Conservation (phyloP, 768 basidiomycete species). For the Pholiota molesta region DNA sequence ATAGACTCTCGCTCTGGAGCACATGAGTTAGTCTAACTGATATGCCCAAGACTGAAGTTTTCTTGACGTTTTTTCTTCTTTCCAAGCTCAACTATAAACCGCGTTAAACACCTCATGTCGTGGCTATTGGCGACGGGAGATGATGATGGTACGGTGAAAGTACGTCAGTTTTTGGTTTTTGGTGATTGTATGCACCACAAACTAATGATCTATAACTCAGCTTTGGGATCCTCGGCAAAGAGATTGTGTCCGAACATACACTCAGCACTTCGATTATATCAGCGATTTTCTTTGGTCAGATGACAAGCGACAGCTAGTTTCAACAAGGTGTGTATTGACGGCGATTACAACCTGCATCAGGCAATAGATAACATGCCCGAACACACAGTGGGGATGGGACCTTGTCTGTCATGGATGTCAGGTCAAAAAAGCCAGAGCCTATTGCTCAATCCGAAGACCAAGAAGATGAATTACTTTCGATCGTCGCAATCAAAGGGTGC, state of each 20-base stretch:
- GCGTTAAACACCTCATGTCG: conserved; percentile 71
- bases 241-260: conserved; percentile 67
- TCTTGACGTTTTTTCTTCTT: conserved; percentile 34
- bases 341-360: background rate
- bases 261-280: conserved; percentile 93
- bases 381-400: conserved; percentile 84
- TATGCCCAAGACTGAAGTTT: conserved; percentile 4
- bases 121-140: conserved; percentile 85
- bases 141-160: conserved; percentile 94
- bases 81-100: conserved; percentile 81
- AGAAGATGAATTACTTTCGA: conserved; percentile 90
- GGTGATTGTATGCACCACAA: conserved; percentile 4
- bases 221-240: conserved; percentile 86
- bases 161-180: conserved; percentile 29
- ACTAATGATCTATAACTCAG: conserved; percentile 41
- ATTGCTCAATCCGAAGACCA: conserved; percentile 92
- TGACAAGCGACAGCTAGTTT: conserved; percentile 82
- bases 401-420: conserved; percentile 88
- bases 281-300: conserved; percentile 88
- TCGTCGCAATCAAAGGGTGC: conserved; percentile 83
- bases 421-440: conserved; percentile 78
- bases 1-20: conserved; percentile 51
- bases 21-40: conserved; percentile 63
- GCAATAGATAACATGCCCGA: conserved; percentile 10
- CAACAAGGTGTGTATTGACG: conserved; percentile 70